Evolutionary conservation across 2,329 filamentous ascomycete species (phyloP).

Genomic region (Dactylellina leptospora): DNA sequence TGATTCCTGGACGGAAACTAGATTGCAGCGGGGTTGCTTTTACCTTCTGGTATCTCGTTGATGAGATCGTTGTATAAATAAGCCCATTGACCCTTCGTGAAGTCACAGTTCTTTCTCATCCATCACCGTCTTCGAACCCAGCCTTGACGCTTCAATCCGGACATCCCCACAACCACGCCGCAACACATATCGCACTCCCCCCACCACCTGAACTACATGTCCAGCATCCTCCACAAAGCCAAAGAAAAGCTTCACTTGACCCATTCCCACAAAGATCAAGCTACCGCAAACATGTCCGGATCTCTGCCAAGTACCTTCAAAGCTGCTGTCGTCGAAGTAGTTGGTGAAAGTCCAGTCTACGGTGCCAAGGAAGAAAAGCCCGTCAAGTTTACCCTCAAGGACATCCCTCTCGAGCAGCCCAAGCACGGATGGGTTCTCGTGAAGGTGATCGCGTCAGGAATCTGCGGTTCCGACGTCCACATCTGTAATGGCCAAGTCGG

Average conservation of each 20-base stretch:
- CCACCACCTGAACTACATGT: no score
- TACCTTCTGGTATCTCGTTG: not conserved
- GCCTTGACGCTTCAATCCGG: conserved; percentile 9
- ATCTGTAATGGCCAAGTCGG: conserved; percentile 54
- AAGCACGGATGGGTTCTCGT: conserved; percentile 68
- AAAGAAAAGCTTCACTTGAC: no score
- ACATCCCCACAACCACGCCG: conserved; percentile 17
- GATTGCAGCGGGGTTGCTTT: not conserved
- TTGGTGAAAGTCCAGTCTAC: conserved; percentile 6
- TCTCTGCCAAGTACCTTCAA: conserved; percentile 43
- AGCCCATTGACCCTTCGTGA: not conserved
- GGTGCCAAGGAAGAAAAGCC: conserved; percentile 9
- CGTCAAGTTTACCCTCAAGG: conserved; percentile 29
- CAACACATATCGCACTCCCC: conserved; percentile 32
- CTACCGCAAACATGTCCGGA: conserved; percentile 15
- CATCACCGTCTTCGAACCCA: not conserved
- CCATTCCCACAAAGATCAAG: no score
- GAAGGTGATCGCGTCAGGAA: conserved; percentile 71
- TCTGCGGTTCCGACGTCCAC: conserved; percentile 70
- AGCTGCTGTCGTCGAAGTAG: conserved; percentile 36
- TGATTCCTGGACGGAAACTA: not conserved
- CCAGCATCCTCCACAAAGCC: no score
- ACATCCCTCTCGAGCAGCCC: conserved; percentile 31
- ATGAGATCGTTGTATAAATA: conserved; percentile 27
- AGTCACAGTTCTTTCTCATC: not conserved